These are phyloP conservation scores for Peronosclerospora sorghi DNA, from an alignment of 352 stramenopile genomes.

Conservation along the genomic window DNA sequence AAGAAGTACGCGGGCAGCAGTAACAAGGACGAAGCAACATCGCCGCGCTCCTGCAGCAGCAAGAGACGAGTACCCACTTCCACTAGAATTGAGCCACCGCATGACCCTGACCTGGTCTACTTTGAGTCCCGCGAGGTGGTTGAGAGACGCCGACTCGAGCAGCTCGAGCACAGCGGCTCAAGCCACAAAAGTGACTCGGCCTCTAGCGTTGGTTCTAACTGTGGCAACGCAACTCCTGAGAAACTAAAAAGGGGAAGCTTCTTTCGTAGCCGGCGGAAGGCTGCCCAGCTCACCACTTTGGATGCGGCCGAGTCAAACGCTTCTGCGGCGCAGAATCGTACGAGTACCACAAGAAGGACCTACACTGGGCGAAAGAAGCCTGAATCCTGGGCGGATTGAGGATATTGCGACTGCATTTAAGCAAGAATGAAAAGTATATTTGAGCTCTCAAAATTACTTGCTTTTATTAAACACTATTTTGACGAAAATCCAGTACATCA, in stretches of 20 bases:
- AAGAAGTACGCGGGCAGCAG: slow-evolving; percentile 33
- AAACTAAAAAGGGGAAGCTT: slow-evolving; percentile 28
- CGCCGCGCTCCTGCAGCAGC: not conserved
- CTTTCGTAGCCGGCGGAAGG: slow-evolving; percentile 32
- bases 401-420: no score
- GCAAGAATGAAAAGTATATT: no score
- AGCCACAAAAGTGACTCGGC: slow-evolving; percentile 34
- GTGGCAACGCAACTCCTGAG: slow-evolving; percentile 16
- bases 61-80: not conserved
- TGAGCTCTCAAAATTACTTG: no score
- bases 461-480: no score
- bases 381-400: slow-evolving; percentile 55
- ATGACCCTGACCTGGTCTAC: slow-evolving; percentile 31
- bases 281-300: slow-evolving; percentile 21
- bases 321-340: slow-evolving; percentile 4
- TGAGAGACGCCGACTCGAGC: slow-evolving; percentile 17
- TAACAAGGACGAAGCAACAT: slow-evolving; percentile 2
- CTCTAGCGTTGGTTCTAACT: slow-evolving; percentile 38
- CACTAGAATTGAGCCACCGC: not conserved
- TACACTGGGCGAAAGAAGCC: slow-evolving; percentile 77
- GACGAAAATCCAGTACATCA: no score
- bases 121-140: slow-evolving; percentile 35
- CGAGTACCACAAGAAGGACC: slow-evolving; percentile 33
- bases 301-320: slow-evolving; percentile 22
- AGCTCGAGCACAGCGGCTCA: slow-evolving; percentile 20